Conservation (phyloP, 225 moss, liverwort and hornwort genomes). For the Physcomitrellopsis africana region DNA sequence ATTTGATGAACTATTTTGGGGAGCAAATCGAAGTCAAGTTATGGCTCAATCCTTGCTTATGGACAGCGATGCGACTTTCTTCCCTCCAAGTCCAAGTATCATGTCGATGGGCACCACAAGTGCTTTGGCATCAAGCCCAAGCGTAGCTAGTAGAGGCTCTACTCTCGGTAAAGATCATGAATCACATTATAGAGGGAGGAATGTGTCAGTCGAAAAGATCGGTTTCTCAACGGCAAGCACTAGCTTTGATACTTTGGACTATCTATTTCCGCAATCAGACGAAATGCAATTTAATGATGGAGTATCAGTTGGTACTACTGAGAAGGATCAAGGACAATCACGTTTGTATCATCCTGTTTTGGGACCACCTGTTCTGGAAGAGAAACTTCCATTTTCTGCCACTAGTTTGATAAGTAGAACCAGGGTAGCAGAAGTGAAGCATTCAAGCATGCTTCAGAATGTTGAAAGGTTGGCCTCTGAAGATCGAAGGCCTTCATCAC, state of each 20-base stretch:
- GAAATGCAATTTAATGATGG: conserved; percentile 51
- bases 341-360: conserved; percentile 29
- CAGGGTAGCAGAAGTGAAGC: conserved; percentile 41
- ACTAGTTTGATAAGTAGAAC: conserved; percentile 47
- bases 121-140: conserved; percentile 46
- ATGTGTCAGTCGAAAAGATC: conserved; percentile 39
- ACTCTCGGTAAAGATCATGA: conserved; percentile 47
- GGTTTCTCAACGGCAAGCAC: conserved; percentile 55
- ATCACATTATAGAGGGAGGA: conserved; percentile 41
- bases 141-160: conserved; percentile 43
- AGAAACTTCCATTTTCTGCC: conserved; percentile 43
- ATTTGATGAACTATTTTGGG: conserved; percentile 58
- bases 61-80: conserved; percentile 44
- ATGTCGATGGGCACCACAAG: conserved; percentile 45
- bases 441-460: conserved; percentile 28
- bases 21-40: conserved; percentile 45
- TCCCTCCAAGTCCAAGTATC: conserved; percentile 45
- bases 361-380: conserved; percentile 44
- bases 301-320: conserved; percentile 42
- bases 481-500: conserved; percentile 44
- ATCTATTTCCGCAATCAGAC: conserved; percentile 42
- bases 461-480: conserved; percentile 28
- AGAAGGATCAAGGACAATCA: conserved; percentile 46
- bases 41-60: conserved; percentile 52
- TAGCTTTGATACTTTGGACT: conserved; percentile 53